Evolutionary conservation across 2,329 filamentous ascomycete species (phyloP).

Genomic region (Pseudocercospora pini-densiflorae): DNA sequence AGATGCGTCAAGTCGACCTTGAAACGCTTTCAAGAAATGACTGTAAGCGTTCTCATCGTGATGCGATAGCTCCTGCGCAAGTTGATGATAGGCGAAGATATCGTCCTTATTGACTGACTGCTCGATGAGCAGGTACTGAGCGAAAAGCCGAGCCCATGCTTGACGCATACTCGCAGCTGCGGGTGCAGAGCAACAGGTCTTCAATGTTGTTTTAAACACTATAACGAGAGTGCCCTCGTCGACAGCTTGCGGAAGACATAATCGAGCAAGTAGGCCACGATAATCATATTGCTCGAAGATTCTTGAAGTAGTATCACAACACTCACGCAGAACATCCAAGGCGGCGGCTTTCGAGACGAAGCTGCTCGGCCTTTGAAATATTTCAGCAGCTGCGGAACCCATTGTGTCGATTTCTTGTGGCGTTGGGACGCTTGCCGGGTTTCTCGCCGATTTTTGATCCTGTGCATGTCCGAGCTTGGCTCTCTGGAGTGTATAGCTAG

Average conservation of each 20-base stretch:
- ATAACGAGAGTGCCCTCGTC: not conserved
- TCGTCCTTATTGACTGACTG: constrained; percentile 4
- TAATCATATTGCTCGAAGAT: not conserved
- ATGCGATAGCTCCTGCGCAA: constrained; percentile 15
- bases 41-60: constrained; percentile 26
- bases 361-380: constrained; percentile 33
- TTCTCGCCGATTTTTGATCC: not conserved
- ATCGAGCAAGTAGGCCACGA: not conserved
- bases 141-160: constrained; percentile 26
- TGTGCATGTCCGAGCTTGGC: not conserved
- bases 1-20: constrained; percentile 2
- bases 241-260: not conserved
- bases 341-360: constrained; percentile 40
- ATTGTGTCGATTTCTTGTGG: not conserved
- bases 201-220: constrained; percentile 7
- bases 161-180: constrained; percentile 23
- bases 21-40: constrained; percentile 23
- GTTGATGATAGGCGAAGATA: not conserved
- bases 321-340: constrained; percentile 15
- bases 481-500: constrained; percentile 29
- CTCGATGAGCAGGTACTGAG: constrained; percentile 17
- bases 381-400: not conserved
- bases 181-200: not conserved
- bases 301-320: constrained; percentile 9
- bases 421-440: not conserved